These are phyloP conservation scores for Pichia paraexigua DNA, from an alignment of 805 yeast species.

Conservation along the genomic window DNA sequence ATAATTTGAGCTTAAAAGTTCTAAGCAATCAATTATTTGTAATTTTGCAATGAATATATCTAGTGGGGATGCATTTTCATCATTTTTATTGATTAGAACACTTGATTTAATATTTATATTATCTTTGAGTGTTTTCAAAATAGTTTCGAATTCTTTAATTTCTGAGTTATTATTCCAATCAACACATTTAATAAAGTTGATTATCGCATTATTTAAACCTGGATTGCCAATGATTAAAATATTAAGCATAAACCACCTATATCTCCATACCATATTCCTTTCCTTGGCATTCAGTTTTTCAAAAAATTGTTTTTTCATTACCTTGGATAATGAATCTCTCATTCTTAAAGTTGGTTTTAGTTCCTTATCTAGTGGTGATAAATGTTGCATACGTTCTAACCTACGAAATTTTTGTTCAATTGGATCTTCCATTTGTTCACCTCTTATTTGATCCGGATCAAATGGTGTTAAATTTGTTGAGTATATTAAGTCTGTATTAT, in stretches of 20 bases:
- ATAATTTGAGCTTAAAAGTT: conserved; percentile 72
- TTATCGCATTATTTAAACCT: conserved; percentile 30
- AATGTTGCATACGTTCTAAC: conserved; percentile 74
- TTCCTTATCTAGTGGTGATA: conserved; percentile 71
- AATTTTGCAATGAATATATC: conserved; percentile 27
- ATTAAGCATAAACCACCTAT: conserved; percentile 69
- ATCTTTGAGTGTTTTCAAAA: conserved; percentile 24
- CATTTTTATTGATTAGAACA: neutral
- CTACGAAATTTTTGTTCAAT: conserved; percentile 82
- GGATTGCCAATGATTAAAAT: conserved; percentile 32
- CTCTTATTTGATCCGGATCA: conserved; percentile 57
- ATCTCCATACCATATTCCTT: conserved; percentile 84
- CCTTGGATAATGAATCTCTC: conserved; percentile 62
- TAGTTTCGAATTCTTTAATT: conserved; percentile 58
- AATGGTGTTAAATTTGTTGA: conserved; percentile 31
- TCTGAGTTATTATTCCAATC: conserved; percentile 84
- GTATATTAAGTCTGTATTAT: neutral
- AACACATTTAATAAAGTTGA: conserved; percentile 76
- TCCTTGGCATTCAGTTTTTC: conserved; percentile 75
- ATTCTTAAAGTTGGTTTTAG: conserved; percentile 81
- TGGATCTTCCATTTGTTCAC: conserved; percentile 53
- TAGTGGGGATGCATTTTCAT: conserved; percentile 6
- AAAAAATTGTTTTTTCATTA: conserved; percentile 74
- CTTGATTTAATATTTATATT: conserved; percentile 4
- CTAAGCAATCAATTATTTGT: conserved; percentile 42